Conservation (phyloP, 1,284 basidiomycete genomes). For the Hemileia vastatrix region DNA sequence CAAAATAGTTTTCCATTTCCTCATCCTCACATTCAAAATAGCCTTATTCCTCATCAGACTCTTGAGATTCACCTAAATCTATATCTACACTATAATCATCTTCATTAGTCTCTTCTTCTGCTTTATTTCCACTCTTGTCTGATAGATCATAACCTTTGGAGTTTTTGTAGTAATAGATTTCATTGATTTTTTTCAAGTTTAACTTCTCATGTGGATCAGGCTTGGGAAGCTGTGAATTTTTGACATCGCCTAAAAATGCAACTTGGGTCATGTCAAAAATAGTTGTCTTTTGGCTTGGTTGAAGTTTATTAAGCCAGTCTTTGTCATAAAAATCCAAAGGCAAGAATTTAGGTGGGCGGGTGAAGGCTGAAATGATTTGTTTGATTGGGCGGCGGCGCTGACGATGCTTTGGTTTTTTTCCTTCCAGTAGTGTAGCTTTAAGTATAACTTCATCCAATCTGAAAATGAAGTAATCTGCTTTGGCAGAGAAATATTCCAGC, state of each 20-base stretch:
- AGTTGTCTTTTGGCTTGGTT: background rate
- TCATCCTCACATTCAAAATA: too few species aligned
- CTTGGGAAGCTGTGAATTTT: background rate
- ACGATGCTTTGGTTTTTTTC: background rate
- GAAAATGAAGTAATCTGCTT: too few species aligned
- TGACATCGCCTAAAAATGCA: background rate
- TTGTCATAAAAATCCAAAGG: background rate
- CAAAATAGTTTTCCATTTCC: too few species aligned
- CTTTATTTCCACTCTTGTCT: too few species aligned
- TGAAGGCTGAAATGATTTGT: background rate
- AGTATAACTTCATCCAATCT: too few species aligned
- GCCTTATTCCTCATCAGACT: too few species aligned
- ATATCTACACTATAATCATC: too few species aligned
- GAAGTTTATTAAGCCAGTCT: slow-evolving; percentile 4
- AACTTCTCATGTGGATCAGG: background rate
- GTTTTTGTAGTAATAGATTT: background rate
- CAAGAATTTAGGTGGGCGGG: background rate
- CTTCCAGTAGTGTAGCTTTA: background rate
- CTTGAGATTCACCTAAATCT: too few species aligned
- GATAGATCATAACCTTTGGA: background rate
- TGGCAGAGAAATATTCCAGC: background rate
- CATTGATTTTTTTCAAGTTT: background rate
- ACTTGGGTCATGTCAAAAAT: background rate
- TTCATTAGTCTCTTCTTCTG: too few species aligned
- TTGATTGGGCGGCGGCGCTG: background rate